These are phyloP conservation scores for Apiospora pterosperma DNA, from an alignment of 2,329 filamentous ascomycete species.

Conservation along the genomic window DNA sequence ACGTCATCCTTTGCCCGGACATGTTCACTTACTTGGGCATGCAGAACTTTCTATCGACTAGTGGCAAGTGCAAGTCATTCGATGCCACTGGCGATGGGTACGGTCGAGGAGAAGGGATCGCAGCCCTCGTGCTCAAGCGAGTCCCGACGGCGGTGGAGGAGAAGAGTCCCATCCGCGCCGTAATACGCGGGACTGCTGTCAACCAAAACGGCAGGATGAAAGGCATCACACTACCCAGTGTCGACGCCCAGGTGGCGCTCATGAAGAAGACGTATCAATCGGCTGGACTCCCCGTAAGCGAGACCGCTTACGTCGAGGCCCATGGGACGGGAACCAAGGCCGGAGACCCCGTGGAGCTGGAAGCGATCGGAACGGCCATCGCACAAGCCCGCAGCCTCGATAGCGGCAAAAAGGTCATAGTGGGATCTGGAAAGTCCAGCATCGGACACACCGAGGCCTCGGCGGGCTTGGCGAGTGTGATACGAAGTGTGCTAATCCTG, in stretches of 20 bases:
- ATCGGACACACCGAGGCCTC: neutral
- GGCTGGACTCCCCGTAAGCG: constrained; percentile 31
- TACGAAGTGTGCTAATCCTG: neutral
- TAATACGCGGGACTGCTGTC: neutral
- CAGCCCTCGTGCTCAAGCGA: constrained; percentile 28
- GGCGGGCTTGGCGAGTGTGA: neutral
- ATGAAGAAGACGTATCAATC: constrained; percentile 44
- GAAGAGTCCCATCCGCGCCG: neutral
- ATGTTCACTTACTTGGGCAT: constrained; percentile 25
- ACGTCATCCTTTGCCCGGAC: constrained; percentile 27
- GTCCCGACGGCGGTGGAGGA: constrained; percentile 27
- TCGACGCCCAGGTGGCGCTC: constrained; percentile 38
- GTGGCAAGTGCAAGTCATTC: constrained; percentile 18
- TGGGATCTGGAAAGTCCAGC: neutral
- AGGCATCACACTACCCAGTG: neutral
- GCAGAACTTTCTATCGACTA: constrained; percentile 21
- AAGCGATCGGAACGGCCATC: neutral
- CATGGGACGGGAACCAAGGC: constrained; percentile 1
- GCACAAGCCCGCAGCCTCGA: neutral
- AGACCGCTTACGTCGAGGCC: neutral
- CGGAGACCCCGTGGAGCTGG: neutral
- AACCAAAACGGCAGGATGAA: constrained; percentile 4
- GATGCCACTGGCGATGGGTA: constrained; percentile 20
- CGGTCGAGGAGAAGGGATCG: constrained; percentile 32
- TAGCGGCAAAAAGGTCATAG: neutral